phyloP scores from a whole-genome alignment of 164 flowering plant species.

The Euptelea pleiosperma region DNA sequence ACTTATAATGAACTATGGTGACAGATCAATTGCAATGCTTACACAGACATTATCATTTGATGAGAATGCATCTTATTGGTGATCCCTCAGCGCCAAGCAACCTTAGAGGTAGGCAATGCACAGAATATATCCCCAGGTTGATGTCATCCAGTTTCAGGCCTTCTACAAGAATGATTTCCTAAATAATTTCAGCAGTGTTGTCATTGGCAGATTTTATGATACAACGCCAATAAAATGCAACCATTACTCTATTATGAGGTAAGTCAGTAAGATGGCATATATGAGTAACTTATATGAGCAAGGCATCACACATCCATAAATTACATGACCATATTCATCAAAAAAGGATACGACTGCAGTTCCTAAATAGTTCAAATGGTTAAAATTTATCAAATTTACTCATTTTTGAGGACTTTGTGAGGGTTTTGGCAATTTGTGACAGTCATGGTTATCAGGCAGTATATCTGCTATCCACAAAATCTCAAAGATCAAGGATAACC shows the following conservation, averaged over 20 bases:
- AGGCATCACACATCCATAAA: too few relatives aligned
- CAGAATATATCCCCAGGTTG: constrained; percentile 48
- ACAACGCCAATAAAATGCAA: background rate
- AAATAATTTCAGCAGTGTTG: constrained; percentile 5
- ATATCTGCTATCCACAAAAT: too few relatives aligned
- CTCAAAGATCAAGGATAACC: too few relatives aligned
- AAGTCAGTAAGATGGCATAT: too few relatives aligned
- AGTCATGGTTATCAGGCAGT: too few relatives aligned
- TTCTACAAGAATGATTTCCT: constrained; percentile 35
- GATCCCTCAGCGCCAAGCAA: constrained; percentile 71
- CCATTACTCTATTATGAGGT: background rate
- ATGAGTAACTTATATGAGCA: too few relatives aligned
- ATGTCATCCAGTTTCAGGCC: constrained; percentile 70
- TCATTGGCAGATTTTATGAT: constrained; percentile 2
- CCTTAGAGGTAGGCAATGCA: constrained; percentile 70
- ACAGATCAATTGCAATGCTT: background rate
- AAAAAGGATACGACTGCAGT: too few relatives aligned
- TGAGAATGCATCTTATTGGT: constrained; percentile 43
- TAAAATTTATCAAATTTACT: too few relatives aligned
- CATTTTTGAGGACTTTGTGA: constrained; percentile 1
- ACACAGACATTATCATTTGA: constrained; percentile 16
- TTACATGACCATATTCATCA: background rate
- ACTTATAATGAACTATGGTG: background rate
- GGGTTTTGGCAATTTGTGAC: too few relatives aligned
- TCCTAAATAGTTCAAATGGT: too few relatives aligned